Evolutionary conservation across 768 basidiomycete genomes (phyloP).

Genomic region (Pholiota microspora): DNA sequence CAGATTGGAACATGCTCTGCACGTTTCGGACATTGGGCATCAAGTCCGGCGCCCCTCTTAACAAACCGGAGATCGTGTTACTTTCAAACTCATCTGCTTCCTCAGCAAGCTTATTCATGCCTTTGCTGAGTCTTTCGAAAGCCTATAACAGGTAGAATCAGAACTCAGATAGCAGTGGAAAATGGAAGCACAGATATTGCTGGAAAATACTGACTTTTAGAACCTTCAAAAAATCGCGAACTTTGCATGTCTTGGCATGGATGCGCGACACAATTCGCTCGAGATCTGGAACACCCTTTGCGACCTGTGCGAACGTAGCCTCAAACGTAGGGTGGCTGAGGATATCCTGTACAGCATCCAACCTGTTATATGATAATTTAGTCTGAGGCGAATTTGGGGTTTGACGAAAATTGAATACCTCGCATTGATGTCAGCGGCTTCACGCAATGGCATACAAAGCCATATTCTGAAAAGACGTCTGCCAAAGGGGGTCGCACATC

Average conservation of each 20-base stretch:
- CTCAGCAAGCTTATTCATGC: slow-evolving; percentile 60
- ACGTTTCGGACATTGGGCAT: slow-evolving; percentile 68
- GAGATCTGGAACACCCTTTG: slow-evolving; percentile 85
- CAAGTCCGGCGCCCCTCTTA: slow-evolving; percentile 83
- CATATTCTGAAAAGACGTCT: slow-evolving; percentile 96
- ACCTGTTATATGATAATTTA: slow-evolving; percentile 39
- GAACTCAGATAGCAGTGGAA: background rate
- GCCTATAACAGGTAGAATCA: too few species aligned
- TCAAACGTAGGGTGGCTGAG: slow-evolving; percentile 79
- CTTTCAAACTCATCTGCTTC: slow-evolving; percentile 75
- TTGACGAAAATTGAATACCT: slow-evolving; percentile 41
- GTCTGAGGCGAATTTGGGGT: background rate
- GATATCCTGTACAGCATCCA: slow-evolving; percentile 93
- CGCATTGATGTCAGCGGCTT: slow-evolving; percentile 83
- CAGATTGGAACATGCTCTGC: slow-evolving; percentile 62
- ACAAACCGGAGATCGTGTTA: slow-evolving; percentile 67
- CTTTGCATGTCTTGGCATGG: slow-evolving; percentile 87
- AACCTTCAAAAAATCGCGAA: slow-evolving; percentile 86
- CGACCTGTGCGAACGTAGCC: slow-evolving; percentile 67
- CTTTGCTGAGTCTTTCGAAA: slow-evolving; percentile 72
- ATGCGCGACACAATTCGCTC: slow-evolving; percentile 94
- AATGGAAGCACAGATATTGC: background rate
- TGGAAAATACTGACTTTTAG: slow-evolving; percentile 49
- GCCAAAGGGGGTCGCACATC: slow-evolving; percentile 91
- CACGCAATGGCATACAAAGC: slow-evolving; percentile 89